Base-by-base conservation (phyloP, 192 early-diverging fungal genomes). In the Backusella mclennaniae region DNA sequence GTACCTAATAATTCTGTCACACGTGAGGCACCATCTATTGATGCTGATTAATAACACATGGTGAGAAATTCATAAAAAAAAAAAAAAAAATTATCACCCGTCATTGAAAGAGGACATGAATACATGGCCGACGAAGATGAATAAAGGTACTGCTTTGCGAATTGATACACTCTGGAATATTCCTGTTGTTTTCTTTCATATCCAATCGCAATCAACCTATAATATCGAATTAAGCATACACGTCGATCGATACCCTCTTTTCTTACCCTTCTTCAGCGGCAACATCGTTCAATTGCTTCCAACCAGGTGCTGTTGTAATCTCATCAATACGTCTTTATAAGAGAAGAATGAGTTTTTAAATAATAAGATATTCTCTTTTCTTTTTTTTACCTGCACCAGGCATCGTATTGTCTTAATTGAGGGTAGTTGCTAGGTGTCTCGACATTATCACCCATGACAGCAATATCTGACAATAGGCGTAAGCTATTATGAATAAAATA, bases 71-170 rank as follows among this genome's bases (percentile, higher is more conserved):
- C 33, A 33, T 33, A 33, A 33, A 2, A 3, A 2, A 3, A 33
- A 33, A 33, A 3, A 31, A 49, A 49, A 19, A n/a, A 49, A 17
- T 53, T 0, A 23, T 33, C 73, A 85, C 82, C 86, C 0, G 92
- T 92, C 91, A 93, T 92, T 29, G 90, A 87, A 67, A 93, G 83
- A 12, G 92, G 92, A 59, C 92, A 93, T 3, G 74, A 46, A 69
- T 84, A 86, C 36, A 90, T 75, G 2, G 90, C 92, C 33, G 84
- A 74, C 0, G 80, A 85, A 2, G 88, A 85, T 7, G 77, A 38
- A 72, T 83, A 90, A 49, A 92, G 76, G 77, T 87, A 90, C 29
- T 87, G 67, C 75, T 93, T 93, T 9, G 90, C 87, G 78, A 91
- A 90, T 76, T 93, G 90, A 59, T 86, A 84, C 15, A 91, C 73